A percentile compares a stretch with the other conserved stretches of the same genome.
phyloP scores from a whole-genome alignment of 108 stramenopile species.

The Fragilariopsis cylindrus region DNA sequence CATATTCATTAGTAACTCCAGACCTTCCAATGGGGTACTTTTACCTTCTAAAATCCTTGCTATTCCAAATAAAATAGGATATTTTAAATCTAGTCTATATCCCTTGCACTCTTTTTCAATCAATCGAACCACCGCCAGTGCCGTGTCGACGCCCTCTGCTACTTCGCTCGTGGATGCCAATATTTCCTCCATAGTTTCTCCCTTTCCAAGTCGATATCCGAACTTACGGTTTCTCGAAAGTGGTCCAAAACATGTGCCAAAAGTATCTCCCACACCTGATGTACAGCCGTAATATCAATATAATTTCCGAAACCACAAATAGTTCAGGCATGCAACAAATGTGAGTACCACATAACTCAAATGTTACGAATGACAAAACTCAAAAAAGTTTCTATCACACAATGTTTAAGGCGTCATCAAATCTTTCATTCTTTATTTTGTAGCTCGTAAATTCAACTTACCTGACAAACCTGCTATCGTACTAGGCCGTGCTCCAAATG shows the following conservation, averaged over 20 bases:
- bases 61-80: slow-evolving; percentile 95
- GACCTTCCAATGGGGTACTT: slow-evolving; percentile 83
- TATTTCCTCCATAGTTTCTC: slow-evolving; percentile 92
- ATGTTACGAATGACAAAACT: background rate
- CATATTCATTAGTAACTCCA: slow-evolving; percentile 92
- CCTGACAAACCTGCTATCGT: slow-evolving; percentile 91
- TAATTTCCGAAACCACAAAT: too few relatives aligned
- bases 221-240: slow-evolving; percentile 93
- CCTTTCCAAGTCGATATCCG: slow-evolving; percentile 92
- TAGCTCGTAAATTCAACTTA: slow-evolving; percentile 30
- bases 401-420: too few relatives aligned
- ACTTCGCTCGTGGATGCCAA: slow-evolving; percentile 86
- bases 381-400: background rate
- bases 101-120: slow-evolving; percentile 88
- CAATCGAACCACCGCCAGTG: slow-evolving; percentile 87
- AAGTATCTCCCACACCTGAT: slow-evolving; percentile 94
- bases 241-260: slow-evolving; percentile 97
- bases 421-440: too few relatives aligned
- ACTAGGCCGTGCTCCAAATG: slow-evolving; percentile 85
- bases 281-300: background rate
- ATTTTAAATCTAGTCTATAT: slow-evolving; percentile 93
- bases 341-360: too few relatives aligned
- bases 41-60: slow-evolving; percentile 90
- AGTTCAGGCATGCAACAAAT: too few relatives aligned
- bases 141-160: slow-evolving; percentile 94